Base-by-base conservation (phyloP, 768 basidiomycete species). In the Nevesoporus exiguus region DNA sequence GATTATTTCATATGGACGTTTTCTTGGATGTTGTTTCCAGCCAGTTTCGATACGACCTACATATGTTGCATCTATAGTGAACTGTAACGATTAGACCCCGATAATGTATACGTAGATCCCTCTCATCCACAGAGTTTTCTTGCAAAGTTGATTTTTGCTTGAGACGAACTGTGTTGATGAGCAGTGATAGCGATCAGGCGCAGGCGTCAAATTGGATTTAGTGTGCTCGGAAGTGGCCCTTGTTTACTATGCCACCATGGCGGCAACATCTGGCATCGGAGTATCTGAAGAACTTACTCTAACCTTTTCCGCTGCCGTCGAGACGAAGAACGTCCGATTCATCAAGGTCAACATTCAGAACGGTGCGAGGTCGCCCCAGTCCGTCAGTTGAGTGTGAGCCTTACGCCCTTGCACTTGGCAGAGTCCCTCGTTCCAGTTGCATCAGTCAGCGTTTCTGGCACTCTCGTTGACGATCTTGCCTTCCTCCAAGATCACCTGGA, bases 301-400 rank as follows among this genome's bases (percentile, higher is more conserved):
- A 3, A 69, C 66, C 19, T 90, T 91, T 63, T 77, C 85, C n/a
- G 65, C 77, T 31, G 83, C 85, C 5, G 71, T 83, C 29, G 75
- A 77, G 48, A 69, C 78, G 2, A 74, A 70, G 53, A 66, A 73
- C 36, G 73, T 78, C 51, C 81, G 91, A 40, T 93, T 93, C 71
- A 74, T 93, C 72, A 90, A 90, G 68, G 77, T 93, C 57, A 77
- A 78, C 44, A 91, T 93, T 65, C 72, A 73, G 56, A 82, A 93
- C 67, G 91, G 91, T 91, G 70, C 64, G 71, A 73, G 61, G 56
- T 52, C 39, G 25, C 56, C 8, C 21, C 36, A 21, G 53, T 46
- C 50, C 50, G 51, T 51, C 42, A 48, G 49, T 47, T 40, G 21
- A 25, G 47, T 54, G 49, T 49, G 40, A 55, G 48, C 61, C 68